These are phyloP conservation scores for Aspergillus japonicus DNA, from an alignment of 2,329 filamentous ascomycete species.

Conservation along the genomic window DNA sequence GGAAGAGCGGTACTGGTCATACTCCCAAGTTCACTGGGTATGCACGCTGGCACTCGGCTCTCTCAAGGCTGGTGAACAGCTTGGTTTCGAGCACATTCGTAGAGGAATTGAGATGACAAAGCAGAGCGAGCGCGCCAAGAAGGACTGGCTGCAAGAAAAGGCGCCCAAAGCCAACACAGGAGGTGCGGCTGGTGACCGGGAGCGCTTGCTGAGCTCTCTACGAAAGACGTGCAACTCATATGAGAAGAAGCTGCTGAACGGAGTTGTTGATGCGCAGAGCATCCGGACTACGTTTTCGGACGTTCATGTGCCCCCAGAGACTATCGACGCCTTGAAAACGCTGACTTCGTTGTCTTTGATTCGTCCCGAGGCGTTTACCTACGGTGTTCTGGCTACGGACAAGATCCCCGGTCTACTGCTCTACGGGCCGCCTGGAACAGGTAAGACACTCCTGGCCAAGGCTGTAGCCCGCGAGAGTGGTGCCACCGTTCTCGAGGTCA, in stretches of 20 bases:
- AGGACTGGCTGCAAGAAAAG: slow-evolving; percentile 38
- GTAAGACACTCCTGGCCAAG: slow-evolving; percentile 63
- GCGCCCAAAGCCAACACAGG: slow-evolving; percentile 31
- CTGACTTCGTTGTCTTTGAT: slow-evolving; percentile 83
- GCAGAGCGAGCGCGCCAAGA: slow-evolving; percentile 40
- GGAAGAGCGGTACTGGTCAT: slow-evolving; percentile 57
- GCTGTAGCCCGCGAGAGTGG: slow-evolving; percentile 64
- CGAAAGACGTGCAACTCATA: slow-evolving; percentile 66
- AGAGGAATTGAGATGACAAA: slow-evolving; percentile 41
- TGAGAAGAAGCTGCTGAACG: slow-evolving; percentile 77
- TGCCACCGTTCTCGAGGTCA: slow-evolving; percentile 77
- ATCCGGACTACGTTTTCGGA: slow-evolving; percentile 86
- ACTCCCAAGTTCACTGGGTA: slow-evolving; percentile 61
- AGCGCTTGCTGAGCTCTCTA: slow-evolving; percentile 49
- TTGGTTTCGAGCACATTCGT: slow-evolving; percentile 41
- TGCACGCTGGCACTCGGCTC: slow-evolving; percentile 55
- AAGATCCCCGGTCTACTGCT: slow-evolving; percentile 85
- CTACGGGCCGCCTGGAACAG: slow-evolving; percentile 77
- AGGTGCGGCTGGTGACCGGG: slow-evolving; percentile 35
- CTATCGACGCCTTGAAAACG: slow-evolving; percentile 81
- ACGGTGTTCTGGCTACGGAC: slow-evolving; percentile 87
- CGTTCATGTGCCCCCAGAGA: slow-evolving; percentile 78
- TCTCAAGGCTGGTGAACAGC: slow-evolving; percentile 40
- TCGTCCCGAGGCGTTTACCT: slow-evolving; percentile 91
- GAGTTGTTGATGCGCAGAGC: slow-evolving; percentile 76